Base-by-base conservation (phyloP, 345 rosid species). In the Pseudoturritis turrita region DNA sequence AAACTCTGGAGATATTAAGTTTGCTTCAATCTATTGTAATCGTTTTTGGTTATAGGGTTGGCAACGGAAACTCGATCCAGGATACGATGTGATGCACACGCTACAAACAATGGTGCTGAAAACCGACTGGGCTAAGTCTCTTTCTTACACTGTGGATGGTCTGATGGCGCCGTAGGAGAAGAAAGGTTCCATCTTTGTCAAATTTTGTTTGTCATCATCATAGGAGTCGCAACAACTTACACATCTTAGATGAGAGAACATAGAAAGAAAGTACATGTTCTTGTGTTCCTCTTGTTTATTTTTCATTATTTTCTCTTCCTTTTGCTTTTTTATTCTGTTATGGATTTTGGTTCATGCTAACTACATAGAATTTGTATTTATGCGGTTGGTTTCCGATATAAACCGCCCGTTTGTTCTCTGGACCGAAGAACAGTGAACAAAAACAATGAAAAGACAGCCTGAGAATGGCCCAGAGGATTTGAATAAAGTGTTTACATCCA, bases 71-170 rank as follows among this genome's bases (percentile, higher is more conserved):
- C 97, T 92, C 2, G 97, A 92, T 81, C 99, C 97, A 18, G 82
- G 75, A 47, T 87, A 91, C 40, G 84, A 95, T 62, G 94, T 95
- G 69, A 95, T 95, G 98, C 88, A 85, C 33, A 89, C 97, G 1
- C 75, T 95, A 58, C 97, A 90, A 78, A 87, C 96, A 2, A 73
- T 96, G 80, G 83, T 96, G 31, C 86, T 92, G 36, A 86, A 82
- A 78, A 92, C 86, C 10, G 98, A 92, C 83, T 92, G 98, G 99
- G 97, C 96, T 3, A 86, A 96, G 79, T 92, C 99, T 71, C 99
- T 91, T 55, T 82, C 89, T 36, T 88, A 95, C 81, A 95, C 98
- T 7, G 87, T 95, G 68, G 99, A 95, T 47, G 96, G 97, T 72
- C 79, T 95, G 72, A 87, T 91, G 98, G 97, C 98, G 39, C 98